Base-by-base conservation (phyloP, 331 rosid genomes). In the Spiraea crenata region DNA sequence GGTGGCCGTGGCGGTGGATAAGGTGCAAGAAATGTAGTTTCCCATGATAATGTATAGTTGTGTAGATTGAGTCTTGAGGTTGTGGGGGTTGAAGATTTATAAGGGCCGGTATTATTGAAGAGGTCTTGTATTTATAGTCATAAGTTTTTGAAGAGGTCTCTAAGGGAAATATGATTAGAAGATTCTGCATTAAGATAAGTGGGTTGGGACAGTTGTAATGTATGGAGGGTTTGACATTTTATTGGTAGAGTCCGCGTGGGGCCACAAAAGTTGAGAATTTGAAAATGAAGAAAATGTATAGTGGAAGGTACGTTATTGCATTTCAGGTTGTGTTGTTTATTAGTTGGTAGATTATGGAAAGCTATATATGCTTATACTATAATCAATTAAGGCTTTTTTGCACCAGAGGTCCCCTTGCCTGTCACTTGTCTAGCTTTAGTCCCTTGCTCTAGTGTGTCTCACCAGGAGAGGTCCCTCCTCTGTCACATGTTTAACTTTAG, bases 21-120 rank as follows among this genome's bases (percentile, higher is more conserved):
- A 76, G 6, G 84, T 81, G 79, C 95, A 92, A 8, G 95, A 90
- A 1, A 86, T 67, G 66, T 88, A 90, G 86, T 90, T 89, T 15
- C 98, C 92, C 98, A 92, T 91, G 31, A 25, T 25, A 25, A 25
- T 25, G 31, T 25, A 25, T 25, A 2, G 31, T 25, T 25, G 56
- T 37, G 14, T 57, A 31, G 68, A 38, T 0, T 10, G 42, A 37
- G 62, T 77, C 69, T 55, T n/a, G 67, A n/a, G 67, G 40, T 3
- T 61, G 40, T 6, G 16, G 31, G 1, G 20, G 41, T 15, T 17
- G 63, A 39, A 25, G 12, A 3, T 77, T 63, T 58, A 69, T 16
- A 67, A 69, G 78, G 51, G 38, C 54, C 3, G 9, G 49, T 45
- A 35, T 61, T 25, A 25, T 25, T 25, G 77, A 76, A 68, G 13